Base-by-base conservation (phyloP, 2,329 filamentous ascomycete species). In the Pseudonectria buxi region DNA sequence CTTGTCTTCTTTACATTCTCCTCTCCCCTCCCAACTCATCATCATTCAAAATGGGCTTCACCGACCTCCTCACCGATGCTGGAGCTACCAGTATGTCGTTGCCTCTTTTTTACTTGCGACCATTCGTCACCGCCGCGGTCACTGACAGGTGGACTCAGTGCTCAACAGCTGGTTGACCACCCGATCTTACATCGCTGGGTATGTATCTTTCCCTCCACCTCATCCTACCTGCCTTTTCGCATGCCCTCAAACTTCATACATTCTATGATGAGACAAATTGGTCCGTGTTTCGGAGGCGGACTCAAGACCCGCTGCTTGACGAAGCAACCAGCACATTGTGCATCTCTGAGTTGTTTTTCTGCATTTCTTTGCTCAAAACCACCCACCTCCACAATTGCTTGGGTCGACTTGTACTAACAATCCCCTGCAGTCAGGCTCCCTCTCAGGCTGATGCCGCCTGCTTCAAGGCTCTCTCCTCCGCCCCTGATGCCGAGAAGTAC, bases 361-460 rank as follows among this genome's bases (percentile, higher is more conserved):
- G 51, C 18, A 22, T 9, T 6, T 22, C 24, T 26, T 38, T 40
- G 6, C 18, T 10, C 16, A 18, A 32, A 13, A 24, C 15, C 12
- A 4, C 4, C 10, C 14, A 24, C 15, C n/a, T 12, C 14, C n/a
- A 35, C 33, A 10, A 14, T 13, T 18, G 11, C 25, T 14, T 28
- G 28, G 18, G 27, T 40, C 30, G 37, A 18, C 38, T 30, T 37
- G 32, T 36, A 39, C 51, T 54, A 41, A 54, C 35, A 39, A 25
- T 27, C 22, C 15, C 38, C 14, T 28, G 34, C 44, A 78, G 69
- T 46, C 64, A 69, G 61, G 67, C 68, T 49, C 83, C 89, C 57
- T 86, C 86, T 56, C 92, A 98, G 76, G 92, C 92, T 69, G 92
- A 98, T 74, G 90, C 94, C 58, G 85, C 83, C 67, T 80, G 80